Conservation (phyloP, 108 stramenopile species). For the Nannochloropsis gaditana region DNA sequence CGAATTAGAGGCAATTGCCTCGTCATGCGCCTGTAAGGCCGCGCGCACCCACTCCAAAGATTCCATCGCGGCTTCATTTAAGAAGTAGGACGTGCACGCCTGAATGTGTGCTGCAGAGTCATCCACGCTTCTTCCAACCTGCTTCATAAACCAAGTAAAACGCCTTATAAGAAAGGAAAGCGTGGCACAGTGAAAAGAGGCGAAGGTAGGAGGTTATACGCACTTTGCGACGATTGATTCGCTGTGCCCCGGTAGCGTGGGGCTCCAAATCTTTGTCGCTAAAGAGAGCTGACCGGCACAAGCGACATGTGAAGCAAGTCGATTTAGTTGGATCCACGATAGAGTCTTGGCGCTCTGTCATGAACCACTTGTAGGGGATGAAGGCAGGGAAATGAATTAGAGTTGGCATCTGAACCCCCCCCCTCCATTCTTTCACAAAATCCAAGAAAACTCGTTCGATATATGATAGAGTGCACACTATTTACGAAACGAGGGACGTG, state of each 20-base stretch:
- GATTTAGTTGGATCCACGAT: no score
- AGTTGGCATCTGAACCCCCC: no score
- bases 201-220: not conserved
- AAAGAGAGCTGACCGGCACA: not conserved
- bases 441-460: no score
- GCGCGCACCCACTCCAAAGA: not conserved
- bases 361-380: no score
- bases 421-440: no score
- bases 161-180: no score
- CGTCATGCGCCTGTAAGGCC: not conserved
- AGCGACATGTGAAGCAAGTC: not conserved
- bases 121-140: no score
- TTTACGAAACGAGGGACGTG: no score
- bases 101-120: not conserved
- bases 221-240: not conserved
- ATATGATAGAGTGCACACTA: no score
- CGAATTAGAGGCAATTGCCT: not conserved
- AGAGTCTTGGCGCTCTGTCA: no score
- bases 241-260: not conserved
- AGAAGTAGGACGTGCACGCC: conserved; percentile 14
- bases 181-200: not conserved
- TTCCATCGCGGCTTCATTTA: not conserved
- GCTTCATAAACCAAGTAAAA: no score
- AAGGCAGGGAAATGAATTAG: no score
- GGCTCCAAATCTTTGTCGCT: not conserved